phyloP scores from a whole-genome alignment of 2,329 filamentous ascomycete genomes.

The Leptoxyphium fumago region DNA sequence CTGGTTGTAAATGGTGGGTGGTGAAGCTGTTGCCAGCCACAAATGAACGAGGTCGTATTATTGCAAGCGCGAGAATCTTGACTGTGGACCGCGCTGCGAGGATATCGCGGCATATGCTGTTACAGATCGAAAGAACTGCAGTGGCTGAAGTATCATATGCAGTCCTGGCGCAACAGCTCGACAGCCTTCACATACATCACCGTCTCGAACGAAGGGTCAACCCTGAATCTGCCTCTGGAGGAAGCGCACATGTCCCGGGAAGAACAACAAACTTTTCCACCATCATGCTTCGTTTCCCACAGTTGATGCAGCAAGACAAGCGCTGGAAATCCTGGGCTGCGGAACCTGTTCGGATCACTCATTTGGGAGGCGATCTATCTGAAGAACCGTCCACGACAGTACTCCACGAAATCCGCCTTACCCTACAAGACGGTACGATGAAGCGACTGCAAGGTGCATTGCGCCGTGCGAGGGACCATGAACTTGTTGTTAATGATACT shows the following conservation, averaged over 20 bases:
- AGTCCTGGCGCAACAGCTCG: slow-evolving; percentile 13
- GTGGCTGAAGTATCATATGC: slow-evolving; percentile 20
- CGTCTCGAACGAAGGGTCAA: slow-evolving; percentile 5
- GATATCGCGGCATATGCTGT: slow-evolving; percentile 10
- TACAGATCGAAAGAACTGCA: slow-evolving; percentile 24
- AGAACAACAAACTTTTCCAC: slow-evolving; percentile 2
- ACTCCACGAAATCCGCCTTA: slow-evolving; percentile 26
- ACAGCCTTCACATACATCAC: slow-evolving; percentile 8
- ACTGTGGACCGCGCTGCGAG: neutral
- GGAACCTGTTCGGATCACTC: slow-evolving; percentile 10
- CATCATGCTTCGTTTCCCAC: slow-evolving; percentile 7
- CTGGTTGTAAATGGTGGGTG: slow-evolving; percentile 68
- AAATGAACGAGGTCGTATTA: slow-evolving; percentile 1
- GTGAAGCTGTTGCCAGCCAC: slow-evolving; percentile 35
- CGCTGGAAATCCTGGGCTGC: slow-evolving; percentile 10
- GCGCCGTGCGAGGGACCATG: slow-evolving; percentile 34
- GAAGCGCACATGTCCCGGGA: neutral
- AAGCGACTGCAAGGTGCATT: slow-evolving; percentile 24
- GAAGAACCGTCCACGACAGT: slow-evolving; percentile 9
- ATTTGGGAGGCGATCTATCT: slow-evolving; percentile 8
- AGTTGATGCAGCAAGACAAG: slow-evolving; percentile 5
- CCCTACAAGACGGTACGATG: slow-evolving; percentile 18
- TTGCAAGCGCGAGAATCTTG: slow-evolving; percentile 9
- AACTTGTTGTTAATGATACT: slow-evolving; percentile 47
- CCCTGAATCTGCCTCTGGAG: neutral